phyloP scores from a whole-genome alignment of 192 early-diverging fungal genomes.

The Jimgerdemannia flammicorona region DNA sequence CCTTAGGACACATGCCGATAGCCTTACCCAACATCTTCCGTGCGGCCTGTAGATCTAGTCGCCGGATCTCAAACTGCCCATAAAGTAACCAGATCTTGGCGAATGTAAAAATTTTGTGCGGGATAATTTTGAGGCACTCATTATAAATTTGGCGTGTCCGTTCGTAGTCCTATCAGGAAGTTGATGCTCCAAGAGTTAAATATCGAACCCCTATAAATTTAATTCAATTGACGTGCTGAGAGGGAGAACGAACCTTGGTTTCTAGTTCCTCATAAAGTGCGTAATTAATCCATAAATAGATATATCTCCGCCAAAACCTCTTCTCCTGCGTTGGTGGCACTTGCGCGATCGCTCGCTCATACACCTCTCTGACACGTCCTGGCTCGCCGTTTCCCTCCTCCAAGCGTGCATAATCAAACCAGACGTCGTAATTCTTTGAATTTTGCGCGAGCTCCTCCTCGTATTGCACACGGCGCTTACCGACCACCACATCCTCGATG shows the following conservation, averaged over 20 bases:
- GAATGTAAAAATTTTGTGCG: conserved; percentile 94
- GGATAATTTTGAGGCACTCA: conserved; percentile 78
- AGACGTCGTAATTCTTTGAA: conserved; percentile 94
- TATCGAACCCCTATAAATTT: too few species aligned
- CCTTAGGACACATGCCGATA: conserved; percentile 87
- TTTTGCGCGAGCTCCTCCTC: conserved; percentile 69
- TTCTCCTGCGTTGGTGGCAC: conserved; percentile 85
- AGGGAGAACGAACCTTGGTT: conserved; percentile 47
- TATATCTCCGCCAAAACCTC: conserved; percentile 93
- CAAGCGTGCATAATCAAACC: conserved; percentile 93
- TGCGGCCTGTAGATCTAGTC: conserved; percentile 64
- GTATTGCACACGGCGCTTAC: conserved; percentile 88
- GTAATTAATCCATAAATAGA: conserved; percentile 99
- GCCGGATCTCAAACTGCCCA: conserved; percentile 89
- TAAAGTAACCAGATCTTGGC: conserved; percentile 96
- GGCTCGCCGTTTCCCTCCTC: conserved; percentile 77
- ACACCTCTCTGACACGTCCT: conserved; percentile 85
- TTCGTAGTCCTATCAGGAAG: conserved; percentile 57
- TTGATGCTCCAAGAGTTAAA: too few species aligned
- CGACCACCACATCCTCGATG: conserved; percentile 88
- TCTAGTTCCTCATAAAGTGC: conserved; percentile 93
- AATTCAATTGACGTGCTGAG: neutral
- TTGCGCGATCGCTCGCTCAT: conserved; percentile 92
- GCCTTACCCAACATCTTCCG: conserved; percentile 82
- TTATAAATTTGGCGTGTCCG: conserved; percentile 82